These are phyloP conservation scores for Neurospora africana DNA, from an alignment of 495 filamentous ascomycete species.

Conservation along the genomic window DNA sequence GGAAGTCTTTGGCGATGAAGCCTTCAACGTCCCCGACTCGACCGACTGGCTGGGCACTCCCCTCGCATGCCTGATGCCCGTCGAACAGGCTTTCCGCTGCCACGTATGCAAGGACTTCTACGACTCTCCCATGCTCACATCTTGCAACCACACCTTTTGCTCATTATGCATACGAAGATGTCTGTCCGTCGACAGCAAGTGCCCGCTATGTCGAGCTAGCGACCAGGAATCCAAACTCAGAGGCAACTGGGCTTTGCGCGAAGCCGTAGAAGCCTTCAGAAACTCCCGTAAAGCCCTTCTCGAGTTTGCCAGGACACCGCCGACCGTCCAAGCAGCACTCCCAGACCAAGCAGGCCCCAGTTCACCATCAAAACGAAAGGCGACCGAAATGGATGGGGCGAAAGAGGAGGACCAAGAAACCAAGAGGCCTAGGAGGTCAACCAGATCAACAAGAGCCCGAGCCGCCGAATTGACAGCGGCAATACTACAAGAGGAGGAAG, in stretches of 20 bases:
- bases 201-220: slow-evolving; percentile 65
- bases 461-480: slow-evolving; percentile 24
- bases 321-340: background rate
- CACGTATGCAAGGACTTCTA: slow-evolving; percentile 98
- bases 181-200: slow-evolving; percentile 69
- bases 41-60: slow-evolving; percentile 89
- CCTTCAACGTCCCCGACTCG: slow-evolving; percentile 65
- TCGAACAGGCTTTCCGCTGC: slow-evolving; percentile 84
- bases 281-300: slow-evolving; percentile 52
- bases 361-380: slow-evolving; percentile 38
- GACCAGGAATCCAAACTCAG: slow-evolving; percentile 79
- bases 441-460: slow-evolving; percentile 30
- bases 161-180: slow-evolving; percentile 85
- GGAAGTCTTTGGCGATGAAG: slow-evolving; percentile 19
- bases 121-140: slow-evolving; percentile 83
- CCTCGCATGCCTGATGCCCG: slow-evolving; percentile 55
- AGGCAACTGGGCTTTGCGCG: slow-evolving; percentile 71
- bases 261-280: slow-evolving; percentile 72
- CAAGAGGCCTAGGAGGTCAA: slow-evolving; percentile 38
- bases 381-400: slow-evolving; percentile 35
- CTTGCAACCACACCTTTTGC: slow-evolving; percentile 94
- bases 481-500: slow-evolving; percentile 26
- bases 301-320: slow-evolving; percentile 43
- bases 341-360: background rate
- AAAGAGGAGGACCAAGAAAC: slow-evolving; percentile 17